A percentile compares a stretch with the other conserved stretches of the same genome.
Conservation (phyloP, 2,329 filamentous ascomycete genomes). For the Colletotrichum eremochloae region DNA sequence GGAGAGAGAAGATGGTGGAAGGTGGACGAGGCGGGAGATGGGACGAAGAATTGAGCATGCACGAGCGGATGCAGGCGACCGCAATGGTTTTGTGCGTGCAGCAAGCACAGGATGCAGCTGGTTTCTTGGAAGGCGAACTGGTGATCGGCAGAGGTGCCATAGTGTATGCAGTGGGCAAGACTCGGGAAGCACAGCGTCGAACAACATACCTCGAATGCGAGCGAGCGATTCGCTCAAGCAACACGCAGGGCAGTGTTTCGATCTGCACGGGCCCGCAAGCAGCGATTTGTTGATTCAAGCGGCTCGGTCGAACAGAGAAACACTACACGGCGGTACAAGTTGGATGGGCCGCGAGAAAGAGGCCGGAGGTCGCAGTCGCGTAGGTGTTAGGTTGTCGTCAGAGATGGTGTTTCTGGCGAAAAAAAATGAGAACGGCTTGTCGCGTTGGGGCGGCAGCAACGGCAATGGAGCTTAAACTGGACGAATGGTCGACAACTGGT, state of each 20-base stretch:
- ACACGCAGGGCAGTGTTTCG: constrained; percentile 21
- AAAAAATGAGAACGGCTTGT: constrained; percentile 12
- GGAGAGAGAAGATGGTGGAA: constrained; percentile 9
- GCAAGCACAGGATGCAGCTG: constrained; percentile 20
- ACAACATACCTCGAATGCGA: constrained; percentile 35
- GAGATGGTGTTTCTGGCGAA: constrained; percentile 6
- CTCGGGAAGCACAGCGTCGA: constrained; percentile 27
- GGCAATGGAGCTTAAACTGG: constrained; percentile 27
- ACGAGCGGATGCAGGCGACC: not conserved
- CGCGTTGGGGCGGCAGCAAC: constrained; percentile 21
- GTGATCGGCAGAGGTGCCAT: constrained; percentile 36
- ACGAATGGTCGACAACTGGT: constrained; percentile 25
- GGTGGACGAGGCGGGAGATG: constrained; percentile 12
- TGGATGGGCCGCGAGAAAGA: constrained; percentile 8
- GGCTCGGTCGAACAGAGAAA: not conserved
- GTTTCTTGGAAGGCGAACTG: constrained; percentile 16
- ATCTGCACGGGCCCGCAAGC: constrained; percentile 5
- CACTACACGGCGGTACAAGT: constrained; percentile 4
- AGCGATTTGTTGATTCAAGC: constrained; percentile 14
- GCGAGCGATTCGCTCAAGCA: constrained; percentile 25
- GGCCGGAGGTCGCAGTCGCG: constrained; percentile 12
- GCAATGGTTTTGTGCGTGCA: constrained; percentile 19
- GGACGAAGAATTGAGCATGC: not conserved
- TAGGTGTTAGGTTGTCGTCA: constrained; percentile 16
- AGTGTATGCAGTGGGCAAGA: constrained; percentile 17